Percentiles rank a stretch among this genome's conserved stretches.
Conservation (phyloP, 2,329 filamentous ascomycete species). For the Apiospora kogelbergensis region DNA sequence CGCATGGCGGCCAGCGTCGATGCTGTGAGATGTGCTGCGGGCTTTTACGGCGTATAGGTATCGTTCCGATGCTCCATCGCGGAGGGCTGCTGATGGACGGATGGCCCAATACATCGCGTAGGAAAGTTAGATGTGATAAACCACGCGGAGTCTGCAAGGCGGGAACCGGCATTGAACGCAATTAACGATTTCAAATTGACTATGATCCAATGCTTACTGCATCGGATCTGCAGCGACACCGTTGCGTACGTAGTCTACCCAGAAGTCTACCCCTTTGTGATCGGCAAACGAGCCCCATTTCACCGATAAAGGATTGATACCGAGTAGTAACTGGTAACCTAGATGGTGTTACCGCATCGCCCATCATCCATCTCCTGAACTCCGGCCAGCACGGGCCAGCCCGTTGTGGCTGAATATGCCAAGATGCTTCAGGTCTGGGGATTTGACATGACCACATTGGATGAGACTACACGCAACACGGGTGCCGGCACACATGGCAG, state of each 20-base stretch:
- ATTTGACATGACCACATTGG: constrained; percentile 5
- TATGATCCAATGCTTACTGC: not conserved
- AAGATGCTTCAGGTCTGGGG: not conserved
- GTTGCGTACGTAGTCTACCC: not conserved
- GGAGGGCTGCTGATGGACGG: not conserved
- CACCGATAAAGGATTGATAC: not conserved
- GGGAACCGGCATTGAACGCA: not conserved
- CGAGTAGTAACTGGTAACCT: too few species aligned
- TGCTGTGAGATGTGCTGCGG: too few species aligned
- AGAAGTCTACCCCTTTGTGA: too few species aligned
- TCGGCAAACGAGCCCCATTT: not conserved
- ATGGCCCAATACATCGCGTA: too few species aligned
- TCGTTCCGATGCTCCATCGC: not conserved
- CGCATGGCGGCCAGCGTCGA: too few species aligned
- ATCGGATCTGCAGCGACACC: not conserved
- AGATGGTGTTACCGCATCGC: not conserved
- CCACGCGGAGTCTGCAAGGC: not conserved
- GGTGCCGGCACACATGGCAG: not conserved
- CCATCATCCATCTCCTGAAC: not conserved
- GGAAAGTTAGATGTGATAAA: not conserved
- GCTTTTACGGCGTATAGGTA: not conserved
- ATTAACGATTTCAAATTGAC: not conserved
- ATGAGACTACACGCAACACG: not conserved
- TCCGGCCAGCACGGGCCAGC: not conserved
- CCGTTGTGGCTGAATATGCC: constrained; percentile 5